Base-by-base conservation (phyloP, 2,329 filamentous ascomycete genomes). In the Cadophora sp. region DNA sequence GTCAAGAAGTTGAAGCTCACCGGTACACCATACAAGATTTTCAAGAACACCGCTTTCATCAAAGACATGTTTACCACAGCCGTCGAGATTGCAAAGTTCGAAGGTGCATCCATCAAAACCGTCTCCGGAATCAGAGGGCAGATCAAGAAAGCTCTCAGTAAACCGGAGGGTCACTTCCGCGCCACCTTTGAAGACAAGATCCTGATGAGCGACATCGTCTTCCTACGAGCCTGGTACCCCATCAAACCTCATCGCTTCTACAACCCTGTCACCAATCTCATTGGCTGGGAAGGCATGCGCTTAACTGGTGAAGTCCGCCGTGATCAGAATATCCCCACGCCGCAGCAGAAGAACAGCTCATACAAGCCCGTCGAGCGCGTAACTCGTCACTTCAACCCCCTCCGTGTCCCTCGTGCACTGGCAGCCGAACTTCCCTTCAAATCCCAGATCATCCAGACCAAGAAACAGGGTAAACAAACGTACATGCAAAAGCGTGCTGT, bases 1-100 rank as follows among this genome's bases (percentile, higher is more conserved):
- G 96, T 99, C 79, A 99, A 99, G 87, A 99, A 99, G 84, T 89
- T 99, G 77, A 99, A 99, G 80, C 87, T 99, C 59, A 97, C 94
- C 0, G 96, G 96, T 68, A 85, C 88, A 58, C 94, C 96, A 1
- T 96, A 96, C 86, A 98, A 98, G 82, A 96, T 98, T 80, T 98
- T 96, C 88, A 97, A 97, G 81, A 99, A 99, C 83, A 99, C 96
- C 0, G 94, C 96, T 47, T 99, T 99, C 78, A 94, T 99, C 82
- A 96, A 96, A 80, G 93, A 97, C 81, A 99, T 99, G 96, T 99
- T 99, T 85, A 94, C 88, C 77, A 90, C 91, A 0, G 86, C 93
- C 0, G 89, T 99, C 50, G 96, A 99, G 78, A 96, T 99, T 71
- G 95, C 96, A 75, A 99, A 98, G 78, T 99, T 99, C 76, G 96